Base-by-base conservation (phyloP, 768 basidiomycete genomes). In the Pulveroboletus sp. region DNA sequence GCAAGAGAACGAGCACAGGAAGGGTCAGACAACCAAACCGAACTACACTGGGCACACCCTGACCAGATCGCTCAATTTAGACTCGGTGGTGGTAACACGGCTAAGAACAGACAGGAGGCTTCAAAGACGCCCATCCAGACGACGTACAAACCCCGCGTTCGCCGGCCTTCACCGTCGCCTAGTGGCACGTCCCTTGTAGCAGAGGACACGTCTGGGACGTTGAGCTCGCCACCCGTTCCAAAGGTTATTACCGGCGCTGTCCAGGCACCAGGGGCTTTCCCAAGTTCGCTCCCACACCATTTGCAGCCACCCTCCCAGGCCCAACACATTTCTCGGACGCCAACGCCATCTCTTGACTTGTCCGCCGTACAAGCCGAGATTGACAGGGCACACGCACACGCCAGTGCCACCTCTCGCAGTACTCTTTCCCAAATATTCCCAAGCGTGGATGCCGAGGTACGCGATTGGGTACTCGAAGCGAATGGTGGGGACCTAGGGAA, bases 381-480 rank as follows among this genome's bases (percentile, higher is more conserved):
- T 56, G 93, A 94, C 63, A 73, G 73, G 9, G 88, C 88, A 18
- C 83, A 89, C 58, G 82, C 83, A 51, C 77, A 83, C 39, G 89
- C 86, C 18, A 80, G 80, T 14, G 79, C 76, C 14, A 89, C 88
- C 3, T 77, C 89, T 44, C 71, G 76, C 48, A 83, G 83, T 57
- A 95, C 93, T 28, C 70, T 97, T 54, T 69, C 78, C 49, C 91
- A 94, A 69, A 95, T 95, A 54, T 97, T 97, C 77, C 93, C 93
- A 2, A 67, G 66, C 9, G 74, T 88, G 56, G 94, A 97, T 61
- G 66, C 66, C 40, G 94, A 94, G 67, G 81, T 96, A 30, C 78
- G 92, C 37, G 89, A 93, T 51, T 86, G 81, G 80, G 91, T 97
- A 32, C 70, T 95, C 50, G 93, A 95, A 64, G 91, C 89, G 39